These are phyloP conservation scores for Aristolochia contorta DNA, from an alignment of 164 flowering plant species.

Conservation along the genomic window DNA sequence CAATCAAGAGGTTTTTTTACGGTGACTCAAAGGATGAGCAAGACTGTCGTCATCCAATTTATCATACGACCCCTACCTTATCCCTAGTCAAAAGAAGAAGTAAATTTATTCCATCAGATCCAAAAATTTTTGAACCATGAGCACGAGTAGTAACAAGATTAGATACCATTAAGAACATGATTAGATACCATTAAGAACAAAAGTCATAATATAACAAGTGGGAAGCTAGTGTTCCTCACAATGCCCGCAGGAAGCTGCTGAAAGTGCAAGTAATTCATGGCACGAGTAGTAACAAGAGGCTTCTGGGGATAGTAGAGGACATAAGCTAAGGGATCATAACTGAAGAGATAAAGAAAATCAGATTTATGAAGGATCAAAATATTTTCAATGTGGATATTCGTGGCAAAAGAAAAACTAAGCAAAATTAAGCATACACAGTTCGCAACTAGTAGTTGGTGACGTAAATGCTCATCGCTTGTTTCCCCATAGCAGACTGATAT, in stretches of 20 bases:
- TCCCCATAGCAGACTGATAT: constrained; percentile 98
- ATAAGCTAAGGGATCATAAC: constrained; percentile 93
- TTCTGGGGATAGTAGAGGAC: constrained; percentile 95
- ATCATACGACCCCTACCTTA: constrained; percentile 97
- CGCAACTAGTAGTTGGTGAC: constrained; percentile 95
- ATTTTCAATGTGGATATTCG: too few species aligned
- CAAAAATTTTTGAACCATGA: constrained; percentile 19
- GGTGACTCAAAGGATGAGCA: constrained; percentile 77
- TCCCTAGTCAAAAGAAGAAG: constrained; percentile 46
- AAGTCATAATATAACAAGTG: not conserved
- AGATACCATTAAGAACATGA: constrained; percentile 8
- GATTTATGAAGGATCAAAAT: not conserved
- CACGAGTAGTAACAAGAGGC: constrained; percentile 96
- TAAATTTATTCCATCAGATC: not conserved
- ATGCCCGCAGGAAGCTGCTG: constrained; percentile 99
- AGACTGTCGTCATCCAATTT: constrained; percentile 98
- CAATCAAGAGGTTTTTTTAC: not conserved
- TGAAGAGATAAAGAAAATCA: constrained; percentile 67
- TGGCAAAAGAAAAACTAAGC: too few species aligned
- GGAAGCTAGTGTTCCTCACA: constrained; percentile 18
- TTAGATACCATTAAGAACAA: constrained; percentile 9
- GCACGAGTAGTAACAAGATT: constrained; percentile 95
- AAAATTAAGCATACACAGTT: constrained; percentile 42
- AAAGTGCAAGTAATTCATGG: constrained; percentile 95
- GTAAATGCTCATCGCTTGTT: constrained; percentile 97